phyloP scores from a whole-genome alignment of 805 yeast species.

The Spathaspora hagerdaliae region DNA sequence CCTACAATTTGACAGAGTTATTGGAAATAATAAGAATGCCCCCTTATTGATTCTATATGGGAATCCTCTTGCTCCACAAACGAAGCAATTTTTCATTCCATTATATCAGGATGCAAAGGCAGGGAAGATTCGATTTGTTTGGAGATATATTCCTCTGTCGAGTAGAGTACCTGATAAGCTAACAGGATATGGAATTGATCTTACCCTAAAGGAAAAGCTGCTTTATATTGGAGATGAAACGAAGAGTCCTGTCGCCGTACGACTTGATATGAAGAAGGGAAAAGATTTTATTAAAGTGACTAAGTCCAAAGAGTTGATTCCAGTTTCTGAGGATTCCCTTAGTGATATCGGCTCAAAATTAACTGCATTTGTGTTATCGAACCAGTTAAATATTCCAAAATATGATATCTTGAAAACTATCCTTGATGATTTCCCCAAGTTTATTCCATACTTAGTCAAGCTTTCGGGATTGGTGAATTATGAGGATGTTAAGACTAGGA shows the following conservation, averaged over 20 bases:
- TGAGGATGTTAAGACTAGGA: slow-evolving; percentile 20
- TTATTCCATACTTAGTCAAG: slow-evolving; percentile 33
- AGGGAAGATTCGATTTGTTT: slow-evolving; percentile 68
- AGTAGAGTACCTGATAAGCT: slow-evolving; percentile 24
- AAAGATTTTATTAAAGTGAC: slow-evolving; percentile 13
- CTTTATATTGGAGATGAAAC: slow-evolving; percentile 24
- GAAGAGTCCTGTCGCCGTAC: background rate
- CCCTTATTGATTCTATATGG: slow-evolving; percentile 71
- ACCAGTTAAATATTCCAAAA: slow-evolving; percentile 13
- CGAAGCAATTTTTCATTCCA: slow-evolving; percentile 54
- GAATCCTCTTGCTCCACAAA: slow-evolving; percentile 46
- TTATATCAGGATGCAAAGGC: slow-evolving; percentile 54
- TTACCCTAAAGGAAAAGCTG: slow-evolving; percentile 63
- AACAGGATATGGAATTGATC: slow-evolving; percentile 64
- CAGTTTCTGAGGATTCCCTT: slow-evolving; percentile 27
- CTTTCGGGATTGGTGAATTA: slow-evolving; percentile 6
- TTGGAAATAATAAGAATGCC: slow-evolving; percentile 46
- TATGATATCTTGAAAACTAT: slow-evolving; percentile 36
- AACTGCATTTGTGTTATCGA: slow-evolving; percentile 32
- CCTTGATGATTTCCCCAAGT: slow-evolving; percentile 54
- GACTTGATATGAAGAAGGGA: slow-evolving; percentile 1
- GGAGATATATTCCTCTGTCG: slow-evolving; percentile 60
- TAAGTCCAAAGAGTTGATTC: slow-evolving; percentile 18
- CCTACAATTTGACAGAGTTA: slow-evolving; percentile 56
- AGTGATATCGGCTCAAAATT: slow-evolving; percentile 37